Conservation (phyloP, 176 grass and related monocot species). For the Aechmea fasciata region DNA sequence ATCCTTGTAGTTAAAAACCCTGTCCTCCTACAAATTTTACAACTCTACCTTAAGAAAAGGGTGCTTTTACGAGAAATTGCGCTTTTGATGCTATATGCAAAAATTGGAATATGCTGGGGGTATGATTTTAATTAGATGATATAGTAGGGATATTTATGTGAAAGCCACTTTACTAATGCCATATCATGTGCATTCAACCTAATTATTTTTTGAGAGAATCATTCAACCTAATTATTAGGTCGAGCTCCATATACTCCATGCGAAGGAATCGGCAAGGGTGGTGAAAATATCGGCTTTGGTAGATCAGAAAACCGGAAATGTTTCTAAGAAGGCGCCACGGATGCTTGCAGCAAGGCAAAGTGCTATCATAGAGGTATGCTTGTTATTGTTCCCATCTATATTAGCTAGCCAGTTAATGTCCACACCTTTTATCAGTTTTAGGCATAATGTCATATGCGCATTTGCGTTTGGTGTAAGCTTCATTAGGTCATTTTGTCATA, state of each 20-base stretch:
- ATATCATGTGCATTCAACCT: not conserved
- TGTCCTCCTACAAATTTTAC: too few relatives aligned
- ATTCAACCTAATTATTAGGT: constrained; percentile 34
- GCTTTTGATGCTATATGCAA: too few relatives aligned
- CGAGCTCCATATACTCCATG: constrained; percentile 66
- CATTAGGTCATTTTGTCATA: too few relatives aligned
- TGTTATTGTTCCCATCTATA: not conserved
- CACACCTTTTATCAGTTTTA: not conserved
- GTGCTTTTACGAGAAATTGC: too few relatives aligned
- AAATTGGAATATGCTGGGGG: too few relatives aligned
- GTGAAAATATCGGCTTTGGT: constrained; percentile 46
- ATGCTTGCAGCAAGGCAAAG: constrained; percentile 53
- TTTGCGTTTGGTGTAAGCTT: too few relatives aligned
- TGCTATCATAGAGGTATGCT: constrained; percentile 45
- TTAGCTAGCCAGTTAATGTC: not conserved
- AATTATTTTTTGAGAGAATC: constrained; percentile 1
- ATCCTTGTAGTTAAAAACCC: too few relatives aligned
- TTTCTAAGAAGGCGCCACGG: constrained; percentile 37
- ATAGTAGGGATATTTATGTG: too few relatives aligned
- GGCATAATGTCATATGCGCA: too few relatives aligned
- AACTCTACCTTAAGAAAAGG: too few relatives aligned
- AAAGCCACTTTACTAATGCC: not conserved
- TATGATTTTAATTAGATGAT: too few relatives aligned
- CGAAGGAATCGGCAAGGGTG: constrained; percentile 50
- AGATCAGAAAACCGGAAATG: constrained; percentile 68